phyloP scores from a whole-genome alignment of 495 filamentous ascomycete genomes.

The Clavariopsis aquatica region DNA sequence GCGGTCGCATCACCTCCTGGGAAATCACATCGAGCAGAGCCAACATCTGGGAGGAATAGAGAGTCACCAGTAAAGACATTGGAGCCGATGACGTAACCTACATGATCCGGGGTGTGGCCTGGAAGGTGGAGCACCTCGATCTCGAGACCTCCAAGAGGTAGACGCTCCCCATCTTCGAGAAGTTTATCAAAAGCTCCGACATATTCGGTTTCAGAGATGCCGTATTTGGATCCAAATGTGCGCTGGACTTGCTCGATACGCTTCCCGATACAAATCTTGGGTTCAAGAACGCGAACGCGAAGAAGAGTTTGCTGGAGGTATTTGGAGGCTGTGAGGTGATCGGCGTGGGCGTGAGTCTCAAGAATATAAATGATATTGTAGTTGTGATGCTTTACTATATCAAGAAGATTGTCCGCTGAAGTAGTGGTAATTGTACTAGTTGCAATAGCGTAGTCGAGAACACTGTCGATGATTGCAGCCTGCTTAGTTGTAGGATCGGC shows the following conservation, averaged over 20 bases:
- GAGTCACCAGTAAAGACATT: slow-evolving; percentile 64
- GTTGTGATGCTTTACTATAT: slow-evolving; percentile 45
- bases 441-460: slow-evolving; percentile 57
- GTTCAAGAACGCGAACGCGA: slow-evolving; percentile 38
- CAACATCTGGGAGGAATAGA: slow-evolving; percentile 60
- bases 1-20: slow-evolving; percentile 53
- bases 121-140: slow-evolving; percentile 56
- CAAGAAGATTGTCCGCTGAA: slow-evolving; percentile 53
- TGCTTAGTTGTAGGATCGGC: slow-evolving; percentile 51
- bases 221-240: slow-evolving; percentile 53
- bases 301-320: slow-evolving; percentile 55
- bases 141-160: slow-evolving; percentile 51
- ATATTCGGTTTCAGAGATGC: slow-evolving; percentile 47
- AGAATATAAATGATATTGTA: slow-evolving; percentile 55
- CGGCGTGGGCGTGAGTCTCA: slow-evolving; percentile 64
- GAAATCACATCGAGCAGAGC: slow-evolving; percentile 63
- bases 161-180: slow-evolving; percentile 55
- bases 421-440: slow-evolving; percentile 51
- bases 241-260: slow-evolving; percentile 57
- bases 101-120: slow-evolving; percentile 62
- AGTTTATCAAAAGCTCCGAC: slow-evolving; percentile 53
- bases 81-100: slow-evolving; percentile 59
- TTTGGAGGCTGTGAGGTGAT: slow-evolving; percentile 58
- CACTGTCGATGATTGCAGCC: slow-evolving; percentile 61
- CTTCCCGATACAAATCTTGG: slow-evolving; percentile 55